A percentile compares a stretch with the other conserved stretches of the same genome.
Conservation (phyloP, 495 filamentous ascomycete species). For the Chaetomium tenue region DNA sequence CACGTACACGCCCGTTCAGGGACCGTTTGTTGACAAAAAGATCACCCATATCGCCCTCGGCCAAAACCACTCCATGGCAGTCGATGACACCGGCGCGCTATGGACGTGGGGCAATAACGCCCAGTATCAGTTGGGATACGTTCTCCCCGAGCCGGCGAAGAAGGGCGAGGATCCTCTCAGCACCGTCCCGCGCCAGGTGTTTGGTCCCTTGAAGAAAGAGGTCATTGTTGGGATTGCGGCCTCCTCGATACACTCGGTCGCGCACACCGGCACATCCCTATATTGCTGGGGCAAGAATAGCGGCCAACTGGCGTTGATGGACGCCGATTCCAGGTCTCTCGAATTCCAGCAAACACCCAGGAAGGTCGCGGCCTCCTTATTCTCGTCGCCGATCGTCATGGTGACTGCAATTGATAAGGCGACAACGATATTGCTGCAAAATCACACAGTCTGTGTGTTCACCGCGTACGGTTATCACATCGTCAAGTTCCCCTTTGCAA, state of each 20-base stretch:
- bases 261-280: slow-evolving; percentile 74
- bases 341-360: slow-evolving; percentile 77
- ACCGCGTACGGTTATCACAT: slow-evolving; percentile 90
- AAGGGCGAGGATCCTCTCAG: slow-evolving; percentile 79
- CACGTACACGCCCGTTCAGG: slow-evolving; percentile 75
- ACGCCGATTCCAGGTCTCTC: slow-evolving; percentile 88
- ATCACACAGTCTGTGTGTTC: slow-evolving; percentile 87
- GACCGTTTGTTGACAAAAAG: slow-evolving; percentile 65
- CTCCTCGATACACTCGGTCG: slow-evolving; percentile 89
- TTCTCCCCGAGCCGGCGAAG: slow-evolving; percentile 53
- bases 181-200: slow-evolving; percentile 78
- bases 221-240: slow-evolving; percentile 77
- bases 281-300: slow-evolving; percentile 97
- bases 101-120: slow-evolving; percentile 93
- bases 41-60: slow-evolving; percentile 74
- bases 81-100: slow-evolving; percentile 76
- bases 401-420: slow-evolving; percentile 89
- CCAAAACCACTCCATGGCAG: slow-evolving; percentile 84
- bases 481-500: slow-evolving; percentile 70
- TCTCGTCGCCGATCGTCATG: slow-evolving; percentile 70
- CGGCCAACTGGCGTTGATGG: slow-evolving; percentile 89
- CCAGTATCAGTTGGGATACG: slow-evolving; percentile 83
- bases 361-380: slow-evolving; percentile 82
- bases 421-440: slow-evolving; percentile 80
- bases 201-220: slow-evolving; percentile 86